Base-by-base conservation (phyloP, 2,329 filamentous ascomycete genomes). In the Dothistroma septosporum region DNA sequence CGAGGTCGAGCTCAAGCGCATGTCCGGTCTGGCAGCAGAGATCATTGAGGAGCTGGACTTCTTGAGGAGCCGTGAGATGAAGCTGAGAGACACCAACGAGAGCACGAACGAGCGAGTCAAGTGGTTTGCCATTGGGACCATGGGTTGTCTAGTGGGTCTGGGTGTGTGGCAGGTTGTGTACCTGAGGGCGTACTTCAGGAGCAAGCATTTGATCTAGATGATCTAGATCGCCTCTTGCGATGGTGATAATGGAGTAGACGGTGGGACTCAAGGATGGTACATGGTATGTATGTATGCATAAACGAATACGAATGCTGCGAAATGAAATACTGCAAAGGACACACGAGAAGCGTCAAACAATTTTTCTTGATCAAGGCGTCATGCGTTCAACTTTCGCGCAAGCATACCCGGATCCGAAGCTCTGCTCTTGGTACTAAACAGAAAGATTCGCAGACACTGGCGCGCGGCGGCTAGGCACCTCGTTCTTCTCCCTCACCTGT, bases 101-200 rank as follows among this genome's bases (percentile, higher is more conserved):
- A 97, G 93, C 83, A 99, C 94, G 68, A 99, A 99, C 80, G 94
- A 90, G 79, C 86, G 94, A 61, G 94, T 99, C 73, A 99, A 97
- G 83, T 97, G 91, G 92, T 99, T 99, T 78, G 93, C 93, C 53
- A 87, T 97, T 75, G 86, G 87, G 67, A 97, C 93, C 31, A 97
- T 96, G 80, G 89, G 91, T 64, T 88, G 97, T 82, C 80, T 99
- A 69, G 82, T 97, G 68, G 90, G 85, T 35, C 82, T 99, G 70
- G 96, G 94, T 76, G 92, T 82, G 47, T 99, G 94, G 94, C 94
- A 99, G 86, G 90, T 99, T 73, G 87, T 99, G 75, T 99, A 99
- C 79, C 83, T 99, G 78, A 85, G 94, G 76, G 92, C 93, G 66
- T 99, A 99, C 83, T 99, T 99, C 83, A 87, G 92, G 83, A 90